Conservation (phyloP, 306 rosid genomes). For the Astragalus glycyphyllos region DNA sequence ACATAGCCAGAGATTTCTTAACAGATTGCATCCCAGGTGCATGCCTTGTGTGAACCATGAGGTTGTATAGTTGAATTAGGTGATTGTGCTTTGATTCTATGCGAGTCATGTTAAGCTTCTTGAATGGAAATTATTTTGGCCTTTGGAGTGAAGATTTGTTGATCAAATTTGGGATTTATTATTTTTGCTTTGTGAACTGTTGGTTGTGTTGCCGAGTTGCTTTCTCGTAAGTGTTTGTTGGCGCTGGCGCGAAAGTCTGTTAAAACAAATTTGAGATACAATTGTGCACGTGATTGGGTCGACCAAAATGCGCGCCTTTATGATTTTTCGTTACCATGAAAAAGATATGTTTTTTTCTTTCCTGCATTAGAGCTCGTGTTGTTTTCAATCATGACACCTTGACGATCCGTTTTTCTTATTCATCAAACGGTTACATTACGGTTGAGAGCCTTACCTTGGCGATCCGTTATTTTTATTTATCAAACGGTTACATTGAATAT, state of each 20-base stretch:
- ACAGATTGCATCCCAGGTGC: constrained; percentile 17
- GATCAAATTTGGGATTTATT: constrained; percentile 20
- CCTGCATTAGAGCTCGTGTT: background rate
- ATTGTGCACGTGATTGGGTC: constrained; percentile 9
- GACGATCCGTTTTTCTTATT: background rate
- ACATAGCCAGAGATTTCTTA: constrained; percentile 4
- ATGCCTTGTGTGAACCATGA: constrained; percentile 19
- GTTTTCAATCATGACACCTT: constrained; percentile 27
- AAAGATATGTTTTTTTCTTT: constrained; percentile 5
- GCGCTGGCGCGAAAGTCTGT: background rate
- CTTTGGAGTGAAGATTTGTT: constrained; percentile 24
- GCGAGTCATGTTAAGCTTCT: constrained; percentile 28
- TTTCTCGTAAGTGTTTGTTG: background rate
- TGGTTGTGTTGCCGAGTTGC: background rate
- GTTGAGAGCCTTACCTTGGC: too few species aligned
- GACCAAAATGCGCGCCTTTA: background rate
- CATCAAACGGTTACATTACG: too few species aligned
- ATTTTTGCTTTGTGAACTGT: constrained; percentile 11
- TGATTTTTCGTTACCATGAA: constrained; percentile 11
- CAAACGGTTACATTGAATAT: constrained; percentile 16
- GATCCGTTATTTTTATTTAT: background rate
- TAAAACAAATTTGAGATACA: constrained; percentile 16
- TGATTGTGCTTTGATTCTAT: constrained; percentile 34
- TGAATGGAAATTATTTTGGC: constrained; percentile 16
- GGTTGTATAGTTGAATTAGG: constrained; percentile 35